Percentiles rank a stretch among this genome's conserved stretches.
phyloP scores from a whole-genome alignment of 345 rosid species.

The Psidium friedrichsthalianum region DNA sequence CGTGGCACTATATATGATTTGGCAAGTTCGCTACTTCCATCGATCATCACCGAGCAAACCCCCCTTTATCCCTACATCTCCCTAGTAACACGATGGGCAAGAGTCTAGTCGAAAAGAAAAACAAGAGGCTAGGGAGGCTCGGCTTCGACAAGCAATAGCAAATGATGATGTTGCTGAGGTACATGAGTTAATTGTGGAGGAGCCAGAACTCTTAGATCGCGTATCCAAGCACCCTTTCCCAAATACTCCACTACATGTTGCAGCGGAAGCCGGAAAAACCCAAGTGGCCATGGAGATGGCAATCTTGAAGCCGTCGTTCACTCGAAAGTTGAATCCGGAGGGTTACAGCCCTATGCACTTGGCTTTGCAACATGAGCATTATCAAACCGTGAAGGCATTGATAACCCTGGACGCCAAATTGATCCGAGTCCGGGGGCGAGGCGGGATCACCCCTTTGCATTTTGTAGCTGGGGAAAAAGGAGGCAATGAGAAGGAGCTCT shows the following conservation, averaged over 20 bases:
- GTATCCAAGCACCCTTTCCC: neutral
- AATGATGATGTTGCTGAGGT: neutral
- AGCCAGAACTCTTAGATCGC: fast-evolving
- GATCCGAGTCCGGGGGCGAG: neutral
- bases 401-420: neutral
- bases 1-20: neutral
- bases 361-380: neutral
- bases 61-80: neutral
- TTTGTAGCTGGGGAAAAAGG: fast-evolving
- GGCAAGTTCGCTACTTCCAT: neutral
- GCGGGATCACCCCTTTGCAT: neutral
- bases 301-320: neutral
- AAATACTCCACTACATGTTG: neutral
- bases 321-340: neutral
- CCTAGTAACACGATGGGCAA: neutral
- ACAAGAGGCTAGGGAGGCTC: neutral
- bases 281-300: neutral
- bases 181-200: neutral
- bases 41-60: neutral
- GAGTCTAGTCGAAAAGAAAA: neutral
- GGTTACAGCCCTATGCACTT: neutral
- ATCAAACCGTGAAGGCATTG: fast-evolving
- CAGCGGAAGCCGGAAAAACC: neutral
- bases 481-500: fast-evolving
- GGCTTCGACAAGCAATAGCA: neutral